phyloP scores from a whole-genome alignment of 345 rosid species.

The Populus pruinosa region DNA sequence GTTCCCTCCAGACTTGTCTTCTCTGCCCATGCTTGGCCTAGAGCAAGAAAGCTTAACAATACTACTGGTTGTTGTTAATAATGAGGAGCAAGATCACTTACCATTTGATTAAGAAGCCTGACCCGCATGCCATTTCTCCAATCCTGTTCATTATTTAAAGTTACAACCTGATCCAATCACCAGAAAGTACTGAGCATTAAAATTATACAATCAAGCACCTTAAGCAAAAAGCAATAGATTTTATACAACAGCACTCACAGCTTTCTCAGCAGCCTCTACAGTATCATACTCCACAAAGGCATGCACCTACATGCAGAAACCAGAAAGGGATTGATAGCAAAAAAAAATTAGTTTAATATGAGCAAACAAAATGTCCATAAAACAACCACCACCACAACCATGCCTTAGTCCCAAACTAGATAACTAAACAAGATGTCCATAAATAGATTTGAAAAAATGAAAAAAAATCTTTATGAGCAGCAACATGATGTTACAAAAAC shows the following conservation, averaged over 20 bases:
- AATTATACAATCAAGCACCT: constrained; percentile 3
- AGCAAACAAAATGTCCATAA: neutral
- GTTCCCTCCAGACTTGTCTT: constrained; percentile 57
- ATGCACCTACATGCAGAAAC: constrained; percentile 51
- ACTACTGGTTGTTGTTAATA: neutral
- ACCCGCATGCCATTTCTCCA: constrained; percentile 96
- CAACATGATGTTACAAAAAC: no score
- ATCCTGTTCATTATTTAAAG: constrained; percentile 70
- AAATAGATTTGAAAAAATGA: no score
- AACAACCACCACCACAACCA: no score
- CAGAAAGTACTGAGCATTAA: constrained; percentile 12
- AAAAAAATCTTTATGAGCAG: no score
- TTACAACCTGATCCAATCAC: constrained; percentile 55
- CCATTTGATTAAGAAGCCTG: constrained; percentile 66
- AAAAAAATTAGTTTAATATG: neutral
- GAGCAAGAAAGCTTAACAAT: constrained; percentile 10
- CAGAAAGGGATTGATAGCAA: neutral
- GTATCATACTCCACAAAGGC: constrained; percentile 85
- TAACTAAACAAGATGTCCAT: no score
- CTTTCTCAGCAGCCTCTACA: constrained; percentile 82
- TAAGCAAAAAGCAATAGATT: neutral
- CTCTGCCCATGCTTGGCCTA: constrained; percentile 61
- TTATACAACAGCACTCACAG: constrained; percentile 50
- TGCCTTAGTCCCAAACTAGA: no score
- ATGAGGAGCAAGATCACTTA: constrained; percentile 24